A percentile compares a stretch with the other conserved stretches of the same genome.
These are phyloP conservation scores for Aureobasidium lini DNA, from an alignment of 2,329 filamentous ascomycete species.

Conservation along the genomic window DNA sequence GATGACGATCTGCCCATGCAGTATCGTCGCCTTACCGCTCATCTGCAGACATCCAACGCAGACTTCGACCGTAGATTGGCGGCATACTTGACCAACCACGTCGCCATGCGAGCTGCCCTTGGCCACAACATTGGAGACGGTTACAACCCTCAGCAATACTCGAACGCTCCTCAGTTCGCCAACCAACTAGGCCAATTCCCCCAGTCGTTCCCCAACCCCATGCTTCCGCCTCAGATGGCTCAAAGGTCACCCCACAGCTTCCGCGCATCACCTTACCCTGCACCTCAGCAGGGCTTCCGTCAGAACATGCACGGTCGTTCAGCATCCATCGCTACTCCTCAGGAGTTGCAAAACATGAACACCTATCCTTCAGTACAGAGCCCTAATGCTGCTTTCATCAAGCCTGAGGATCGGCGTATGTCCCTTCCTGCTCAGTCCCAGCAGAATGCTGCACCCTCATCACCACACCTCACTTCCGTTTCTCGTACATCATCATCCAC, in stretches of 20 bases:
- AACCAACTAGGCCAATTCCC: constrained; percentile 27
- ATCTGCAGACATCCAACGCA: constrained; percentile 52
- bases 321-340: constrained; percentile 38
- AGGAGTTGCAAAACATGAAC: constrained; percentile 23
- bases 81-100: constrained; percentile 50
- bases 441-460: constrained; percentile 17
- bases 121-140: constrained; percentile 37
- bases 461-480: constrained; percentile 18
- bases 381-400: constrained; percentile 12
- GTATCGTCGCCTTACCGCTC: constrained; percentile 55
- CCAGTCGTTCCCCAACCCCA: constrained; percentile 20
- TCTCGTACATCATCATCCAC: constrained; percentile 20
- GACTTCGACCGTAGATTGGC: constrained; percentile 57
- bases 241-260: constrained; percentile 24
- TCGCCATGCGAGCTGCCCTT: constrained; percentile 47
- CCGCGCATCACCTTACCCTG: constrained; percentile 35
- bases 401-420: constrained; percentile 31
- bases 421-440: constrained; percentile 32
- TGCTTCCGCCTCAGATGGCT: constrained; percentile 22
- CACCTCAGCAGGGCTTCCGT: constrained; percentile 19
- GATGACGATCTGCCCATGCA: constrained; percentile 70
- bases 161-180: constrained; percentile 33
- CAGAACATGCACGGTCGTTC: constrained; percentile 35
- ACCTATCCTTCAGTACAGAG: constrained; percentile 15
- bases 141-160: constrained; percentile 32